Percentiles rank a stretch among this genome's conserved stretches.
phyloP scores from a whole-genome alignment of 106 monocot genomes.

The Dioscorea alata region DNA sequence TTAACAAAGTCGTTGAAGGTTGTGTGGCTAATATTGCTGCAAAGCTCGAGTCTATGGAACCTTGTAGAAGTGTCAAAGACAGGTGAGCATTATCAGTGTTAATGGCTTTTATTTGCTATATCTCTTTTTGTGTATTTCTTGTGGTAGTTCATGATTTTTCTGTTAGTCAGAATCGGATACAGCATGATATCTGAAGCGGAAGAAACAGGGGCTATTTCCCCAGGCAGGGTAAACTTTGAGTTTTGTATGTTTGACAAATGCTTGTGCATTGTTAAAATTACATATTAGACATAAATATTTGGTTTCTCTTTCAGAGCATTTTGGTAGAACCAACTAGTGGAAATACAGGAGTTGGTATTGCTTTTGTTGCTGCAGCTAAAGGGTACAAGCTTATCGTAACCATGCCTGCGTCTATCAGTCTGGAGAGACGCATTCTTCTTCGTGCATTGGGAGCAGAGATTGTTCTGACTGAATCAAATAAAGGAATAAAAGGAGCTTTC shows the following conservation, averaged over 20 bases:
- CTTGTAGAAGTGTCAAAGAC: conserved; percentile 95
- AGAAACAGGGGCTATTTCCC: conserved; percentile 73
- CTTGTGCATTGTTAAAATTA: not conserved
- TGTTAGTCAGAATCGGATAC: conserved; percentile 63
- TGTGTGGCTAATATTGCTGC: conserved; percentile 97
- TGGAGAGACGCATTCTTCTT: conserved; percentile 76
- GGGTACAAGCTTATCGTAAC: conserved; percentile 85
- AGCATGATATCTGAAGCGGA: conserved; percentile 96
- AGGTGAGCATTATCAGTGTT: conserved; percentile 29
- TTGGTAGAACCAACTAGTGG: conserved; percentile 91
- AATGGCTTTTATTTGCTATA: not conserved
- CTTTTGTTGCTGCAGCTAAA: conserved; percentile 84
- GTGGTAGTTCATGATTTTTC: not conserved
- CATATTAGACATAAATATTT: not conserved
- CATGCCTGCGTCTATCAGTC: conserved; percentile 84
- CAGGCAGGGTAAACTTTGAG: conserved; percentile 41
- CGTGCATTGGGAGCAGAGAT: conserved; percentile 87
- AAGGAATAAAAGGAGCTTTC: conserved; percentile 83
- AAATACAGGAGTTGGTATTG: conserved; percentile 84
- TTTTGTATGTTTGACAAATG: not conserved
- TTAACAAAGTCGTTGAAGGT: conserved; percentile 81
- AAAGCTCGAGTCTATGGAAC: conserved; percentile 98
- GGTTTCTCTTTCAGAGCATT: conserved; percentile 41
- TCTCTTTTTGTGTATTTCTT: not conserved
- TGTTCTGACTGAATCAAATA: conserved; percentile 73